phyloP scores from a whole-genome alignment of 2,329 filamentous ascomycete genomes.

The Trichophyton schoenleinii region DNA sequence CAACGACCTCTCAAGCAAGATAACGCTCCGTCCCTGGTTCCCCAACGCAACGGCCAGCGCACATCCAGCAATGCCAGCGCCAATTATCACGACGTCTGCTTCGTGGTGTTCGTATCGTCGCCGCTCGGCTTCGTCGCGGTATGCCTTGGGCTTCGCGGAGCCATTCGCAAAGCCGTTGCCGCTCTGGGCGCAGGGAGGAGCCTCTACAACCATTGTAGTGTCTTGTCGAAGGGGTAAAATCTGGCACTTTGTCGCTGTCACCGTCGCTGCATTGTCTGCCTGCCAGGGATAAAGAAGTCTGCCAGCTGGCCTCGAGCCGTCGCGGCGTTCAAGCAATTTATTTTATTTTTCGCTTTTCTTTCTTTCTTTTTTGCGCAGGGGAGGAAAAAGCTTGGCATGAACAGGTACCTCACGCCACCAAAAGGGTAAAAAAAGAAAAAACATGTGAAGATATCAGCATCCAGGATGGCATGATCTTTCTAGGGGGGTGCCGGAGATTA shows the following conservation, averaged over 20 bases:
- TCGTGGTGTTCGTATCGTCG: slow-evolving; percentile 46
- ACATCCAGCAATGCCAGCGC: slow-evolving; percentile 81
- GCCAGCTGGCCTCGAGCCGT: not conserved
- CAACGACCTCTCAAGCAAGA: slow-evolving; percentile 77
- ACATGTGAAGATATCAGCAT: not conserved
- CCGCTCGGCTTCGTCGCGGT: slow-evolving; percentile 24
- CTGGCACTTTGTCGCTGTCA: not conserved
- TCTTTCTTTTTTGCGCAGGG: not conserved
- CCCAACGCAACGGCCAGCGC: slow-evolving; percentile 73
- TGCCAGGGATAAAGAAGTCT: not conserved
- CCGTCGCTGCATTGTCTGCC: not conserved
- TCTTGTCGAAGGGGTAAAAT: slow-evolving; percentile 54
- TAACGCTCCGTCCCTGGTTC: slow-evolving; percentile 78
- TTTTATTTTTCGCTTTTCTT: not conserved
- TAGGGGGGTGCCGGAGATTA: not conserved
- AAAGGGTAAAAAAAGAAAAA: not conserved
- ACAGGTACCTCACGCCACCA: not conserved
- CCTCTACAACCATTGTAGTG: slow-evolving; percentile 59
- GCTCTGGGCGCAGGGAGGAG: not conserved
- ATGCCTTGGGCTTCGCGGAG: not conserved
- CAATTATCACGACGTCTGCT: slow-evolving; percentile 78
- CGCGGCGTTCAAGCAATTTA: not conserved
- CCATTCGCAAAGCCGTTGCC: slow-evolving; percentile 41
- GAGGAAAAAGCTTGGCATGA: not conserved
- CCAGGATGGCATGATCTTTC: not conserved